Conservation (phyloP, 768 basidiomycete genomes). For the Tricholoma saponaceum region DNA sequence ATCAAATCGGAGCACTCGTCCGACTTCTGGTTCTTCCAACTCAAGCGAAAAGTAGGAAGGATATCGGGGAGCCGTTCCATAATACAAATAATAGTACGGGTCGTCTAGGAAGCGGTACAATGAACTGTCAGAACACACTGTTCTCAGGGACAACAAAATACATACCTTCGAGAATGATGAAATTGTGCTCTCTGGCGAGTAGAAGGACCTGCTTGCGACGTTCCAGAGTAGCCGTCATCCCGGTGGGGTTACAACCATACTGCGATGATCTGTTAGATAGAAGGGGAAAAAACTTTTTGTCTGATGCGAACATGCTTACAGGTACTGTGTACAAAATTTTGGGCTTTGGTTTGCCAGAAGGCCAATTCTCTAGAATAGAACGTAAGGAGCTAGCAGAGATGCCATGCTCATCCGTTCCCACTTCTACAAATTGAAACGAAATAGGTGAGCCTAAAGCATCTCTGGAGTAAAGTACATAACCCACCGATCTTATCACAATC, state of each 20-base stretch:
- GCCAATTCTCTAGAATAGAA: conserved; percentile 65
- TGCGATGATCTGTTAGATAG: conserved; percentile 22
- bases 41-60: conserved; percentile 82
- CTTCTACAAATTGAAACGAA: conserved; percentile 38
- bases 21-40: conserved; percentile 52
- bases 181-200: conserved; percentile 64
- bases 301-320: conserved; percentile 30
- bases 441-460: background rate
- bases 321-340: conserved; percentile 77
- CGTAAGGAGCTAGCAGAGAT: conserved; percentile 55
- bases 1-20: conserved; percentile 72
- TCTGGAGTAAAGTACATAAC: conserved; percentile 8
- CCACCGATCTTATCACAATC: conserved; percentile 56
- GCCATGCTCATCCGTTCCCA: conserved; percentile 68
- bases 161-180: conserved; percentile 79
- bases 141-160: background rate
- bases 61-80: conserved; percentile 53
- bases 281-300: background rate
- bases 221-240: conserved; percentile 63
- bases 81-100: conserved; percentile 75
- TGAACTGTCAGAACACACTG: background rate
- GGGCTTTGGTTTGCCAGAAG: conserved; percentile 59
- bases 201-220: conserved; percentile 65
- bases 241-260: conserved; percentile 87
- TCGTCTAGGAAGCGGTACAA: conserved; percentile 47